These are phyloP conservation scores for Pelargonium cotyledonis DNA, from an alignment of 441 rosid genomes.

Conservation along the genomic window DNA sequence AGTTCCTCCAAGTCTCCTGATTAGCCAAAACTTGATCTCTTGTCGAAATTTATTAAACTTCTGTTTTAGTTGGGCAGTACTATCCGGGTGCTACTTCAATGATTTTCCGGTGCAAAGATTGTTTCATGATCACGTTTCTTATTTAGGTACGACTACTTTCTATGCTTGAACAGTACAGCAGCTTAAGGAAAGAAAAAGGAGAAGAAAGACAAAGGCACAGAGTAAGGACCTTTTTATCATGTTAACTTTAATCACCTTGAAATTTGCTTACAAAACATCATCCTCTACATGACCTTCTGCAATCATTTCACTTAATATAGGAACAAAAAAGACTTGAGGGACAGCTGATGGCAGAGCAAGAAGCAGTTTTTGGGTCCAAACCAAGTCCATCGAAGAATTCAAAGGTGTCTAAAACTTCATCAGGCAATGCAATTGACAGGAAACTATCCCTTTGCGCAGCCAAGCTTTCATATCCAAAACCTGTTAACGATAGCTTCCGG, in stretches of 20 bases:
- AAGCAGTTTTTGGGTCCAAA: slow-evolving; percentile 76
- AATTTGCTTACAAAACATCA: neutral
- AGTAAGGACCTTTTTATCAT: slow-evolving; percentile 31
- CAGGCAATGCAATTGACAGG: slow-evolving; percentile 54
- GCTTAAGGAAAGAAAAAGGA: slow-evolving; percentile 75
- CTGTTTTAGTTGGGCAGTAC: neutral
- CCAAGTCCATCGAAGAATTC: slow-evolving; percentile 68
- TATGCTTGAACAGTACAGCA: slow-evolving; percentile 82
- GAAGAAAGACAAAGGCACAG: slow-evolving; percentile 81
- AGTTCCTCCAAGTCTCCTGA: neutral
- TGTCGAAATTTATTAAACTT: neutral
- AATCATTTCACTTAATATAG: slow-evolving; percentile 22
- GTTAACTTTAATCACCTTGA: too few relatives aligned
- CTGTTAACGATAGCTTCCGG: slow-evolving; percentile 7
- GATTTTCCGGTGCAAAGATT: neutral
- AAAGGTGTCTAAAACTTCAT: slow-evolving; percentile 55
- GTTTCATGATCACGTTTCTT: neutral
- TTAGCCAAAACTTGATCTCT: neutral
- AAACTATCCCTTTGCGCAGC: slow-evolving; percentile 47
- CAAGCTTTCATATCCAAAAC: slow-evolving; percentile 9
- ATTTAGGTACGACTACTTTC: slow-evolving; percentile 67
- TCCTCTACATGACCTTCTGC: neutral
- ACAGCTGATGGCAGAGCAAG: slow-evolving; percentile 80
- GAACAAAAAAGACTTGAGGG: slow-evolving; percentile 84
- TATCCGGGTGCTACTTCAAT: neutral